phyloP scores from a whole-genome alignment of 2,329 filamentous ascomycete species.

The Fusarium sp. region DNA sequence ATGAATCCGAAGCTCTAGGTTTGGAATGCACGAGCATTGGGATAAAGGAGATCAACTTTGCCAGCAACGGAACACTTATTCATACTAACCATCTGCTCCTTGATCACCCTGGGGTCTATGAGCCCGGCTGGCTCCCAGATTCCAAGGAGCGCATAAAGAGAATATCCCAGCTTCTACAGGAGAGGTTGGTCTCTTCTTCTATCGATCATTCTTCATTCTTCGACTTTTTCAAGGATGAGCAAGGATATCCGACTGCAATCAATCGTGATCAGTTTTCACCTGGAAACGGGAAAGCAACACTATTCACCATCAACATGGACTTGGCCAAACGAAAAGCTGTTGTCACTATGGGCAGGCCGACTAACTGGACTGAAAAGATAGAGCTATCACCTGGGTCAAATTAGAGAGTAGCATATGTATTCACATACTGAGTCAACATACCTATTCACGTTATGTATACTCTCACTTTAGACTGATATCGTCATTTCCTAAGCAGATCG shows the following conservation, averaged over 20 bases:
- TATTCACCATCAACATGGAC: conserved; percentile 44
- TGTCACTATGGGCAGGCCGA: conserved; percentile 31
- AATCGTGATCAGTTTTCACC: conserved; percentile 23
- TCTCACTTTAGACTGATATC: too few species aligned
- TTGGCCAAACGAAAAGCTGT: conserved; percentile 9
- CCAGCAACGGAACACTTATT: conserved; percentile 15
- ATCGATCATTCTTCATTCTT: conserved; percentile 18
- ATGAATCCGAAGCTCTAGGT: conserved; percentile 31
- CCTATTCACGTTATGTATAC: neutral
- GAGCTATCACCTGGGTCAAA: conserved; percentile 4
- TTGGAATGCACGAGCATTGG: conserved; percentile 44
- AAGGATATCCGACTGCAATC: conserved; percentile 36
- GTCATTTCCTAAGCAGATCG: too few species aligned
- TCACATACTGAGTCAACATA: neutral
- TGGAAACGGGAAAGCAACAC: conserved; percentile 14
- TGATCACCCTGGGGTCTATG: conserved; percentile 29
- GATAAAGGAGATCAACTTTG: conserved; percentile 23
- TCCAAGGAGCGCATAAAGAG: conserved; percentile 23
- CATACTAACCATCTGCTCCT: conserved; percentile 43
- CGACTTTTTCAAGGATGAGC: conserved; percentile 40
- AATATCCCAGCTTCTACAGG: conserved; percentile 13
- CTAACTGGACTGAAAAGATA: conserved; percentile 17
- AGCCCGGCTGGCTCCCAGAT: conserved; percentile 35
- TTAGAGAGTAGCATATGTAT: too few species aligned
- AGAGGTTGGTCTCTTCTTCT: neutral